phyloP scores from a whole-genome alignment of 108 stramenopile genomes.

The Schizochytrium sp. region DNA sequence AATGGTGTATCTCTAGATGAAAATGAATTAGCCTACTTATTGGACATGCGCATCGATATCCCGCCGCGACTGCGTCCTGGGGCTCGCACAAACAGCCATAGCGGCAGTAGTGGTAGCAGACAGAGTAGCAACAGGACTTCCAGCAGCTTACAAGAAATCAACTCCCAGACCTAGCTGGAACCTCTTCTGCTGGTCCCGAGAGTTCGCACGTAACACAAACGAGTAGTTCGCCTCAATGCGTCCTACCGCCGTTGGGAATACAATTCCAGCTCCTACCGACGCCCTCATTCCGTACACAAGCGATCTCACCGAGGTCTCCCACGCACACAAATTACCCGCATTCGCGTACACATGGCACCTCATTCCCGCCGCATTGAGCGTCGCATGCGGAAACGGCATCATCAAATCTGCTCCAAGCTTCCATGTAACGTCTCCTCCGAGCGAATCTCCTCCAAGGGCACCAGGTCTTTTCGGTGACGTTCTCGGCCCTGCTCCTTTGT shows the following conservation, averaged over 20 bases:
- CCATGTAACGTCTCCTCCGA: conserved; percentile 43
- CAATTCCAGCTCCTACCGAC: conserved; percentile 50
- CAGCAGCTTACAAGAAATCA: not conserved
- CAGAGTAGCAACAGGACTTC: not conserved
- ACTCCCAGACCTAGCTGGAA: conserved; percentile 59
- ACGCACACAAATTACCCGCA: conserved; percentile 43
- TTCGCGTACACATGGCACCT: conserved; percentile 59
- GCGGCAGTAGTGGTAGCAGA: not conserved
- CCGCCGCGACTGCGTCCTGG: not conserved
- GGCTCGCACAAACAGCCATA: not conserved
- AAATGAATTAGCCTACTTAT: not conserved
- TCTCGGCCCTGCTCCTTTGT: conserved; percentile 48
- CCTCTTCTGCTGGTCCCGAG: conserved; percentile 53
- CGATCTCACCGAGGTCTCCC: conserved; percentile 45
- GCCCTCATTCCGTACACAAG: conserved; percentile 57
- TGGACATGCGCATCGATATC: conserved; percentile 2
- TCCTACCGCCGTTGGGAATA: conserved; percentile 47
- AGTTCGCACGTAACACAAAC: conserved; percentile 44
- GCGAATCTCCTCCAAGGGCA: conserved; percentile 31
- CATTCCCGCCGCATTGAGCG: conserved; percentile 26
- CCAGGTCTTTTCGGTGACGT: conserved; percentile 26
- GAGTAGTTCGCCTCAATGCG: conserved; percentile 59
- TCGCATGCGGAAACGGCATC: conserved; percentile 25
- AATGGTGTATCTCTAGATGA: not conserved
- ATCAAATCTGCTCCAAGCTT: not conserved